phyloP scores from a whole-genome alignment of 306 rosid genomes.

The Ziziphus jujuba region DNA sequence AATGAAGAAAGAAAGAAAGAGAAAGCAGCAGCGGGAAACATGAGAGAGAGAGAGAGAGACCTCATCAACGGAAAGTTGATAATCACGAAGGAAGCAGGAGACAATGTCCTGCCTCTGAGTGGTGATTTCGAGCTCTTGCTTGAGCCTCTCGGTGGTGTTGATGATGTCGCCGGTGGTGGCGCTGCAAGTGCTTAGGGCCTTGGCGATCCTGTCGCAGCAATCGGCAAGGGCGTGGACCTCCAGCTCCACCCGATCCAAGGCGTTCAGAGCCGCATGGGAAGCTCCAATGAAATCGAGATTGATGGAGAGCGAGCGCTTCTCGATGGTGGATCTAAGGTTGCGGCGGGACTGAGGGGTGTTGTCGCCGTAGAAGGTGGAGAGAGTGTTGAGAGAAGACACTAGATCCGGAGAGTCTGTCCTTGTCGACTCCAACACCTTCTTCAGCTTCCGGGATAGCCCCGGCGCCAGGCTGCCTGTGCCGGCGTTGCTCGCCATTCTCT shows the following conservation, averaged over 20 bases:
- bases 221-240: conserved; percentile 67
- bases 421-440: conserved; percentile 85
- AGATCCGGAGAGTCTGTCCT: conserved; percentile 80
- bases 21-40: no score
- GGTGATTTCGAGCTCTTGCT: conserved; percentile 71
- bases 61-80: conserved; percentile 90
- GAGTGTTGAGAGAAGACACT: conserved; percentile 72
- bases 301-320: conserved; percentile 80
- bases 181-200: conserved; percentile 72
- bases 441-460: conserved; percentile 93
- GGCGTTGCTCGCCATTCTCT: no score
- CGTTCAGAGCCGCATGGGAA: conserved; percentile 66
- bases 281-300: conserved; percentile 75
- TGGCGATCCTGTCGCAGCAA: conserved; percentile 86
- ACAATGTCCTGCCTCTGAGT: conserved; percentile 88
- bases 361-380: conserved; percentile 79
- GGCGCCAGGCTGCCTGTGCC: conserved; percentile 56
- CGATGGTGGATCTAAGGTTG: conserved; percentile 86
- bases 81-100: conserved; percentile 85
- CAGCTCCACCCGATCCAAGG: conserved; percentile 81
- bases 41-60: no score
- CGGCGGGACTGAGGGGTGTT: conserved; percentile 91
- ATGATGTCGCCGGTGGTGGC: conserved; percentile 87
- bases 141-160: conserved; percentile 87
- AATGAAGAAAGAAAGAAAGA: conserved; percentile 2